Evolutionary conservation across 192 early-diverging fungal species (phyloP).

Genomic region (Coemansia brasiliensis): DNA sequence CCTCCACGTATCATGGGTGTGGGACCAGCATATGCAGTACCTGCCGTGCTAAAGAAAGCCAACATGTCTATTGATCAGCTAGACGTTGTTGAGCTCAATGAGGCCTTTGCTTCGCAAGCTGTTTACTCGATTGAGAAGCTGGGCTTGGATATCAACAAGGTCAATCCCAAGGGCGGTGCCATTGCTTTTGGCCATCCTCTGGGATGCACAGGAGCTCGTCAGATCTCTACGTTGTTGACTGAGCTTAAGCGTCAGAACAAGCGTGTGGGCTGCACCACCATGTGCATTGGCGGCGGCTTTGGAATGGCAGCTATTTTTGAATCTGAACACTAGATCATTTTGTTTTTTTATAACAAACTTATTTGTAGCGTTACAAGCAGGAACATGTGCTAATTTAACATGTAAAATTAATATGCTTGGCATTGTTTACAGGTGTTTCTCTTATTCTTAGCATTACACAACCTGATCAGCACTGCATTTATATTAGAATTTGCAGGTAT

Average conservation of each 20-base stretch:
- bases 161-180: conserved; percentile 98
- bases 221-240: conserved; percentile 91
- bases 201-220: conserved; percentile 92
- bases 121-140: conserved; percentile 89
- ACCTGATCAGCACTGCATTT: too few relatives aligned
- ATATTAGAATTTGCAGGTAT: too few relatives aligned
- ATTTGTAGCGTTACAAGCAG: too few relatives aligned
- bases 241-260: conserved; percentile 87
- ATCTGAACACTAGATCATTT: conserved; percentile 57
- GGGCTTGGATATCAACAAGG: conserved; percentile 82
- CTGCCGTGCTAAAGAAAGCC: conserved; percentile 77
- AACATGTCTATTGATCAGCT: conserved; percentile 77
- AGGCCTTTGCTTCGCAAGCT: conserved; percentile 97
- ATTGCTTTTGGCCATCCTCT: conserved; percentile 97
- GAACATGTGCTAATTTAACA: too few relatives aligned
- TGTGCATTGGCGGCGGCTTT: conserved; percentile 93
- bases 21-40: conserved; percentile 94
- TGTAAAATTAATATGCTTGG: too few relatives aligned
- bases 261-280: conserved; percentile 82
- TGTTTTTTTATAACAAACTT: too few relatives aligned
- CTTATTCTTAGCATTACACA: too few relatives aligned
- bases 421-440: too few relatives aligned
- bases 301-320: conserved; percentile 88
- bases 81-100: conserved; percentile 92
- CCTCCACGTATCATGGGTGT: conserved; percentile 96